Evolutionary conservation across 139 green algal species (phyloP).

Genomic region (Chlamydomonas incerta): DNA sequence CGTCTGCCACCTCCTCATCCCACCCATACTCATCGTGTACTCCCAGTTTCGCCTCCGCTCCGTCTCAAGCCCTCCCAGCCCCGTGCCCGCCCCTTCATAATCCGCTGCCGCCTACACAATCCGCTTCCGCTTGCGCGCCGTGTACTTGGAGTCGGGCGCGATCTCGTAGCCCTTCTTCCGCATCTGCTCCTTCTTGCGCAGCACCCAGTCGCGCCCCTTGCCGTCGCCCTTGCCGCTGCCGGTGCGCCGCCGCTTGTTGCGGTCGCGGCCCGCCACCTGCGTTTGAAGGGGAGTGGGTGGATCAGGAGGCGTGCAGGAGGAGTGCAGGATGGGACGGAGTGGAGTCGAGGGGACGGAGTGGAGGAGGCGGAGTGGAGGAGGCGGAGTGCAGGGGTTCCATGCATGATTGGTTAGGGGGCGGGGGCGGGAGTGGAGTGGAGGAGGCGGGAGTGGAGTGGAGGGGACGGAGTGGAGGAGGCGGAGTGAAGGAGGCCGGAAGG

Average conservation of each 20-base stretch:
- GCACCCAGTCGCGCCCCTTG: slow-evolving; percentile 85
- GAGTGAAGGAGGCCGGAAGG: neutral
- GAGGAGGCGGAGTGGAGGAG: neutral
- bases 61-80: too few species aligned
- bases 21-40: too few species aligned
- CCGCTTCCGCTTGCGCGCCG: slow-evolving; percentile 83
- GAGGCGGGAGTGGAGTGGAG: too few species aligned
- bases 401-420: too few species aligned
- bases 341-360: neutral
- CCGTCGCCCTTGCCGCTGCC: slow-evolving; percentile 16
- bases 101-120: slow-evolving; percentile 1
- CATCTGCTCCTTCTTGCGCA: slow-evolving; percentile 95
- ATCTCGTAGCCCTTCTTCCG: slow-evolving; percentile 83
- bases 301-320: neutral
- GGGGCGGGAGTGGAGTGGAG: too few species aligned
- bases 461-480: neutral
- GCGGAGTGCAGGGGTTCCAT: too few species aligned
- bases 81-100: too few species aligned
- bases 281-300: neutral
- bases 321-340: too few species aligned
- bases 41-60: too few species aligned
- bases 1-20: too few species aligned
- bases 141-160: slow-evolving; percentile 93
- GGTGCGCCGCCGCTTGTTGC: slow-evolving; percentile 25
- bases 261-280: slow-evolving; percentile 26